Evolutionary conservation across 2,329 filamentous ascomycete genomes (phyloP).

Genomic region (Drechslera avenae): DNA sequence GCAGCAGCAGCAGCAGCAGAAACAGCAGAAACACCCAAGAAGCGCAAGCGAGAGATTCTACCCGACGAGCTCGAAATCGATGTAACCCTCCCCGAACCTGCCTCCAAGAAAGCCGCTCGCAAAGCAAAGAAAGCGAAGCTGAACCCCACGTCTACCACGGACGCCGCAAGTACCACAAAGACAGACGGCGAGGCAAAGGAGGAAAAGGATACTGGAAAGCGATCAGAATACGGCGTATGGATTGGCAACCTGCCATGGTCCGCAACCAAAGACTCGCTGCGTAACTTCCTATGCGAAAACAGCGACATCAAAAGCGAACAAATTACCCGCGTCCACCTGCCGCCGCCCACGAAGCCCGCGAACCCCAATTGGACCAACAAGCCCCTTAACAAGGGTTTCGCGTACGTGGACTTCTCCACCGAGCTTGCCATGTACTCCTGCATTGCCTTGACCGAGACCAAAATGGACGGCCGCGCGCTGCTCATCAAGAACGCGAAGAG

Average conservation of each 20-base stretch:
- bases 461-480: slow-evolving; percentile 75
- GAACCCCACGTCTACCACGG: slow-evolving; percentile 29
- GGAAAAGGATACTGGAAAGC: slow-evolving; percentile 52
- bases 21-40: slow-evolving; percentile 39
- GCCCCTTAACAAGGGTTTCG: slow-evolving; percentile 86
- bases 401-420: slow-evolving; percentile 88
- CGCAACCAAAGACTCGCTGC: slow-evolving; percentile 73
- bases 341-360: slow-evolving; percentile 55
- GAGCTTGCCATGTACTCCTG: slow-evolving; percentile 73
- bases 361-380: slow-evolving; percentile 53
- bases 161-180: slow-evolving; percentile 12
- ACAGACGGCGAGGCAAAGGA: slow-evolving; percentile 45
- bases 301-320: slow-evolving; percentile 63
- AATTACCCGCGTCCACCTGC: slow-evolving; percentile 86
- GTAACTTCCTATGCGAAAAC: slow-evolving; percentile 77
- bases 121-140: slow-evolving; percentile 83
- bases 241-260: slow-evolving; percentile 93
- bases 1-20: slow-evolving; percentile 1
- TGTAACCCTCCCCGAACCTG: slow-evolving; percentile 84
- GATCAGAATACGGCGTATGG: slow-evolving; percentile 88
- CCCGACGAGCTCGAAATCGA: slow-evolving; percentile 80
- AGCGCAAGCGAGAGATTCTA: slow-evolving; percentile 64
- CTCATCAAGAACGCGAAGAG: slow-evolving; percentile 92
- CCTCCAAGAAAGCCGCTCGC: slow-evolving; percentile 91
- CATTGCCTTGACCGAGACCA: slow-evolving; percentile 82